These are phyloP conservation scores for Hydrangea macrophylla DNA, from an alignment of 148 eudicot species.

Conservation along the genomic window DNA sequence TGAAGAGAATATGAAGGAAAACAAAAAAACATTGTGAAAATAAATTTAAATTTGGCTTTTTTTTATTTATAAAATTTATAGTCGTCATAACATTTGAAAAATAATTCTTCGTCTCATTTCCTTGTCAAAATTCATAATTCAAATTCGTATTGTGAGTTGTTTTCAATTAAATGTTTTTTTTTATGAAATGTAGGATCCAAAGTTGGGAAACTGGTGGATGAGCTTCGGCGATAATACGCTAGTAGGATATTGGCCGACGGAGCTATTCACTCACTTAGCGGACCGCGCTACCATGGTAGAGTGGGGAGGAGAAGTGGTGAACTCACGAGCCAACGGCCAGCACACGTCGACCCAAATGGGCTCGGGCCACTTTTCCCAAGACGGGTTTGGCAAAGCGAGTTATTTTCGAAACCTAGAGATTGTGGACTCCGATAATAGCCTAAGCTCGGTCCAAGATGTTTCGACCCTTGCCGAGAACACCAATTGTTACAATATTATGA, in stretches of 20 bases:
- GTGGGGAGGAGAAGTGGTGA: slow-evolving; percentile 98
- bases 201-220: slow-evolving; percentile 98
- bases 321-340: slow-evolving; percentile 54
- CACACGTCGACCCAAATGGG: slow-evolving; percentile 97
- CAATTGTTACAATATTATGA: slow-evolving; percentile 82
- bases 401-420: slow-evolving; percentile 81
- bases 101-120: no score
- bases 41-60: no score
- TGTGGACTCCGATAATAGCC: slow-evolving; percentile 86
- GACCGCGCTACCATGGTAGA: slow-evolving; percentile 97
- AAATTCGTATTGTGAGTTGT: no score
- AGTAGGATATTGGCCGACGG: slow-evolving; percentile 96
- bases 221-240: slow-evolving; percentile 72
- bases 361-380: slow-evolving; percentile 82
- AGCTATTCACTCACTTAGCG: slow-evolving; percentile 77
- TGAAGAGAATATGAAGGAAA: no score
- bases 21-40: no score
- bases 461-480: slow-evolving; percentile 79
- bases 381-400: slow-evolving; percentile 80
- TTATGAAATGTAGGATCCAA: slow-evolving; percentile 66
- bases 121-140: no score
- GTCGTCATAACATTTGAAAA: no score
- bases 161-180: background rate
- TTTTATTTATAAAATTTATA: no score
- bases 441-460: slow-evolving; percentile 59